Evolutionary conservation across 768 basidiomycete genomes (phyloP).

Genomic region (Collybia mongolica): DNA sequence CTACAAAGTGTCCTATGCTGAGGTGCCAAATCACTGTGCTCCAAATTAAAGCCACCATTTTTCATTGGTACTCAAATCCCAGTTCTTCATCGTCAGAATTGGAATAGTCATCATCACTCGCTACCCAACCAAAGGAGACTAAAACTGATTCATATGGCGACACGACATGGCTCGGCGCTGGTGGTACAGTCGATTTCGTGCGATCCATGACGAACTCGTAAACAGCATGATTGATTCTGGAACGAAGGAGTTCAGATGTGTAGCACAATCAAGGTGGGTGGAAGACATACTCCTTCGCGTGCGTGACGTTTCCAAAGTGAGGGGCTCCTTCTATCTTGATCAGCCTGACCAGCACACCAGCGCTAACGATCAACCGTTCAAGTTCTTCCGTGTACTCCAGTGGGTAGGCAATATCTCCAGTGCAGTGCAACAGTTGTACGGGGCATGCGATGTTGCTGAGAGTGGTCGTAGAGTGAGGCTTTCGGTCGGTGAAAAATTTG

Average conservation of each 20-base stretch:
- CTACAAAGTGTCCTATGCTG: not conserved
- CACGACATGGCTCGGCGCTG: constrained; percentile 16
- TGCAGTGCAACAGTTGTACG: constrained; percentile 30
- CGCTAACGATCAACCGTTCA: constrained; percentile 18
- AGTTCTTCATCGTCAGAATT: constrained; percentile 23
- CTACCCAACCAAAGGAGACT: constrained; percentile 19
- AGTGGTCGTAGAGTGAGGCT: constrained; percentile 15
- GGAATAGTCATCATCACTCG: constrained; percentile 9
- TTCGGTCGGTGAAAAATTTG: constrained; percentile 27
- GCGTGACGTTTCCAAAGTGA: constrained; percentile 35
- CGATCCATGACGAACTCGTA: constrained; percentile 27
- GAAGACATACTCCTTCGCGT: constrained; percentile 25
- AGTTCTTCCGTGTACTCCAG: constrained; percentile 24
- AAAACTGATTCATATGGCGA: constrained; percentile 30
- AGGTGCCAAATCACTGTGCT: too few species aligned
- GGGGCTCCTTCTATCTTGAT: constrained; percentile 26
- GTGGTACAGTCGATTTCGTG: constrained; percentile 18
- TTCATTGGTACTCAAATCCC: too few species aligned
- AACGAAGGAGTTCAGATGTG: not conserved
- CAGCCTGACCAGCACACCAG: constrained; percentile 25
- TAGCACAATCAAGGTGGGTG: not conserved
- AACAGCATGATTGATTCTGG: constrained; percentile 27
- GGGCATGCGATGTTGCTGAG: constrained; percentile 28
- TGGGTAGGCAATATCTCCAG: constrained; percentile 33
- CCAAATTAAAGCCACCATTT: too few species aligned